A percentile compares a stretch with the other conserved stretches of the same genome.
phyloP scores from a whole-genome alignment of 2,329 filamentous ascomycete genomes.

The Ceratocystis lukuohia region DNA sequence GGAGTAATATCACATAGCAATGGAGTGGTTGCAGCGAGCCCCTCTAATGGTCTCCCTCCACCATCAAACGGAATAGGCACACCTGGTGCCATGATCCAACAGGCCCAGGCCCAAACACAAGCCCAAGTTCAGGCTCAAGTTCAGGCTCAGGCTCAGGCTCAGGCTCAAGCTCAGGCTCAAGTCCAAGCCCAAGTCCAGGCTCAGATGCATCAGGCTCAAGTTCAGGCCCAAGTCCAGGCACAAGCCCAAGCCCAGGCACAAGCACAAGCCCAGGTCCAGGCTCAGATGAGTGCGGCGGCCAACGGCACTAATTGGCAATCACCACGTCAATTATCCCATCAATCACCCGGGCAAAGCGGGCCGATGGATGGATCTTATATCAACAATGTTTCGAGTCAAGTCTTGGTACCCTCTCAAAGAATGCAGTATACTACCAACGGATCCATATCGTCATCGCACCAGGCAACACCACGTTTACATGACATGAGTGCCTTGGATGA shows the following conservation, averaged over 20 bases:
- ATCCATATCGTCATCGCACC: neutral
- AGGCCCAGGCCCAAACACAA: neutral
- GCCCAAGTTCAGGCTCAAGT: conserved; percentile 4
- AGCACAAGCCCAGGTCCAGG: conserved; percentile 10
- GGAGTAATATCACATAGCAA: neutral
- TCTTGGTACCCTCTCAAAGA: conserved; percentile 13
- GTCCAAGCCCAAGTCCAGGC: conserved; percentile 5
- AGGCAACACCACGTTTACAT: conserved; percentile 7
- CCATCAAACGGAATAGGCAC: conserved; percentile 8
- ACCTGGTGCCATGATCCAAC: conserved; percentile 8
- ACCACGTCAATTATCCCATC: conserved; percentile 11
- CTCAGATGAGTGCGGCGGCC: conserved; percentile 7
- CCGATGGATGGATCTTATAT: conserved; percentile 9
- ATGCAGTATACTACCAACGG: conserved; percentile 10
- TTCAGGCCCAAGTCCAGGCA: neutral
- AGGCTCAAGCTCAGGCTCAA: conserved; percentile 2
- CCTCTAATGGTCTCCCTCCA: neutral
- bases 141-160: neutral
- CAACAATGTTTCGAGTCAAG: neutral
- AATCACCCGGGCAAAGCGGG: conserved; percentile 1
- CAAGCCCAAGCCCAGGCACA: conserved; percentile 5
- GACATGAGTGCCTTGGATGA: conserved; percentile 7
- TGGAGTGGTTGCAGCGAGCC: conserved; percentile 1
- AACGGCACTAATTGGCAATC: conserved; percentile 12
- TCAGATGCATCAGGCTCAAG: neutral